Conservation (phyloP, 371 early-diverging fungal genomes). For the Mucor mucedo region DNA sequence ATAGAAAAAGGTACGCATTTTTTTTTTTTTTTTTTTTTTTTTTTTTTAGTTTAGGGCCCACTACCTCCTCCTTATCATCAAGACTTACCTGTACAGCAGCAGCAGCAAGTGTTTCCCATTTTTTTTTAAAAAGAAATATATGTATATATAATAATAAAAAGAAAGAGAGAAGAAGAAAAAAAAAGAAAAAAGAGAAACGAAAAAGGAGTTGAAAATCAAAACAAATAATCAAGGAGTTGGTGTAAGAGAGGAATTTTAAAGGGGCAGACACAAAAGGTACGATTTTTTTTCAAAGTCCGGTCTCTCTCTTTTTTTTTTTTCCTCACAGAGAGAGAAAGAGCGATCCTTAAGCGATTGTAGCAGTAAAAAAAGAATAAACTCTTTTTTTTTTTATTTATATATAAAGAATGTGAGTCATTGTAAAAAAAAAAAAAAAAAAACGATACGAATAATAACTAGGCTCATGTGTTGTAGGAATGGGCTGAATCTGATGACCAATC, state of each 20-base stretch:
- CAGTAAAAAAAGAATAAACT: too few relatives aligned
- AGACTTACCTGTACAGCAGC: slow-evolving; percentile 55
- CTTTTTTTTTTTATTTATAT: too few relatives aligned
- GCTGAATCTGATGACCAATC: too few relatives aligned
- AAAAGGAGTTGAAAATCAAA: slow-evolving; percentile 7
- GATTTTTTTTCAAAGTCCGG: too few relatives aligned
- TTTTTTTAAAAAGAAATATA: neutral
- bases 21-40: neutral
- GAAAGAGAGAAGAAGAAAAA: slow-evolving; percentile 6
- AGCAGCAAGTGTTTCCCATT: slow-evolving; percentile 40
- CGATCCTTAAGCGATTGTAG: too few relatives aligned
- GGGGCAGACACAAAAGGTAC: too few relatives aligned
- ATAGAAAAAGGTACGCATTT: neutral
- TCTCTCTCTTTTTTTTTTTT: too few relatives aligned
- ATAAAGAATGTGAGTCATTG: too few relatives aligned
- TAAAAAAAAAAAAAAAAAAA: too few relatives aligned
- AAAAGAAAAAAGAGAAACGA: slow-evolving; percentile 8
- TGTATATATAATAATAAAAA: neutral
- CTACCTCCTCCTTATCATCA: neutral
- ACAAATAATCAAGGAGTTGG: slow-evolving; percentile 13
- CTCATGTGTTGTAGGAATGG: too few relatives aligned
- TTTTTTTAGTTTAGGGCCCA: neutral
- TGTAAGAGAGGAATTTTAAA: neutral
- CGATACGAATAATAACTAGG: too few relatives aligned
- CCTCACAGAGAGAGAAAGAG: too few relatives aligned